These are phyloP conservation scores for Eragrostis tef DNA, from an alignment of 202 grass and related monocot species.

Conservation along the genomic window DNA sequence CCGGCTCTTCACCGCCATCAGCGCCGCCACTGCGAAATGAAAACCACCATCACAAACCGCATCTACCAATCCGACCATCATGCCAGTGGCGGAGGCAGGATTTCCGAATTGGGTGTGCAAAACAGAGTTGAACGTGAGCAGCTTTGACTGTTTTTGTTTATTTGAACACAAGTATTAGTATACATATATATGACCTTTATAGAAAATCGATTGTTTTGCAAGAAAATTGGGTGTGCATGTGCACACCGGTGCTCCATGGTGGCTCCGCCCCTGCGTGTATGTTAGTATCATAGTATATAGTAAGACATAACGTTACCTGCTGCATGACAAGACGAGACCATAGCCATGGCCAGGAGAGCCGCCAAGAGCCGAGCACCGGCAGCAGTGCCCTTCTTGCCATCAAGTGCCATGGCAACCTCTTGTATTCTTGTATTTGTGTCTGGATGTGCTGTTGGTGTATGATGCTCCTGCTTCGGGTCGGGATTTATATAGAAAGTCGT, in stretches of 20 bases:
- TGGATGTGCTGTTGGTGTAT: slow-evolving; percentile 1
- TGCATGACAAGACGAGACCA: not conserved
- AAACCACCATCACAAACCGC: not conserved
- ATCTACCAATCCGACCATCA: too few relatives aligned
- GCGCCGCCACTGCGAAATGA: slow-evolving; percentile 74
- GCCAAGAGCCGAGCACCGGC: not conserved
- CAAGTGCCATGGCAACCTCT: not conserved
- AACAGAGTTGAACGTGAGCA: too few relatives aligned
- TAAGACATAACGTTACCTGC: not conserved
- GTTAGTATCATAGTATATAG: too few relatives aligned
- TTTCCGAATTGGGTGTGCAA: too few relatives aligned
- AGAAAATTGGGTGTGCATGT: too few relatives aligned
- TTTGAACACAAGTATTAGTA: too few relatives aligned
- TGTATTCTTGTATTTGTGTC: not conserved
- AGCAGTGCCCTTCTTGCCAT: not conserved
- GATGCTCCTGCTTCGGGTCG: not conserved
- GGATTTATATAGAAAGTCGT: not conserved
- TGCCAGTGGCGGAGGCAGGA: too few relatives aligned
- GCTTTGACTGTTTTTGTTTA: too few relatives aligned
- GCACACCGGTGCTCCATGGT: too few relatives aligned
- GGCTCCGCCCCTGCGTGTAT: too few relatives aligned
- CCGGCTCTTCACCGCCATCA: slow-evolving; percentile 89
- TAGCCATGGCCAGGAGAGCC: slow-evolving; percentile 1
- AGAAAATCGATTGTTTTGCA: too few relatives aligned
- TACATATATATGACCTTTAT: too few relatives aligned